phyloP scores from a whole-genome alignment of 345 rosid genomes.

The Garcia nutans region DNA sequence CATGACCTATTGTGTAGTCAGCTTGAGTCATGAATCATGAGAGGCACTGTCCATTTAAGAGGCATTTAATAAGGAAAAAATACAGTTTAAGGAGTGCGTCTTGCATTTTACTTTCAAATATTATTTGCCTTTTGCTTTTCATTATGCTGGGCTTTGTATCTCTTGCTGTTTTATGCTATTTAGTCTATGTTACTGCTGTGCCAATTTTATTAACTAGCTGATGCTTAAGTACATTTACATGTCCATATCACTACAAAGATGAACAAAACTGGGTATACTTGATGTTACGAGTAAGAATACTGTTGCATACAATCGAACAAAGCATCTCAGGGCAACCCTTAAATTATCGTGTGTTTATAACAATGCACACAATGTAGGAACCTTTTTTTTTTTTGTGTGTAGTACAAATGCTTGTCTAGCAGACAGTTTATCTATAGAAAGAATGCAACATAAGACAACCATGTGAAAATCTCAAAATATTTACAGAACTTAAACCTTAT shows the following conservation, averaged over 20 bases:
- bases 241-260: background rate
- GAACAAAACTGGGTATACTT: background rate
- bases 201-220: too few relatives aligned
- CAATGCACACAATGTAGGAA: background rate
- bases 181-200: too few relatives aligned
- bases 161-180: too few relatives aligned
- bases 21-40: too few relatives aligned
- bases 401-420: slow-evolving; percentile 1
- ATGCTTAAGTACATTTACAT: background rate
- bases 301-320: background rate
- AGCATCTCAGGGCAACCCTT: background rate
- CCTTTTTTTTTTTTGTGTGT: background rate
- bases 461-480: slow-evolving; percentile 4
- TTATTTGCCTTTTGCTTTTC: too few relatives aligned
- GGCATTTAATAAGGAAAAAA: too few relatives aligned
- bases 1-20: background rate
- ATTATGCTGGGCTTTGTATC: too few relatives aligned
- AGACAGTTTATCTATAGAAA: slow-evolving; percentile 23
- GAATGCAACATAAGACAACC: slow-evolving; percentile 16
- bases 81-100: too few relatives aligned
- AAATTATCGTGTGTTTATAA: too few relatives aligned
- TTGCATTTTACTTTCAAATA: too few relatives aligned
- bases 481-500: slow-evolving; percentile 3
- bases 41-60: too few relatives aligned
- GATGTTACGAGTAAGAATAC: background rate